Conservation (phyloP, 2,329 filamentous ascomycete species). For the Plectosphaerella cucumerina region DNA sequence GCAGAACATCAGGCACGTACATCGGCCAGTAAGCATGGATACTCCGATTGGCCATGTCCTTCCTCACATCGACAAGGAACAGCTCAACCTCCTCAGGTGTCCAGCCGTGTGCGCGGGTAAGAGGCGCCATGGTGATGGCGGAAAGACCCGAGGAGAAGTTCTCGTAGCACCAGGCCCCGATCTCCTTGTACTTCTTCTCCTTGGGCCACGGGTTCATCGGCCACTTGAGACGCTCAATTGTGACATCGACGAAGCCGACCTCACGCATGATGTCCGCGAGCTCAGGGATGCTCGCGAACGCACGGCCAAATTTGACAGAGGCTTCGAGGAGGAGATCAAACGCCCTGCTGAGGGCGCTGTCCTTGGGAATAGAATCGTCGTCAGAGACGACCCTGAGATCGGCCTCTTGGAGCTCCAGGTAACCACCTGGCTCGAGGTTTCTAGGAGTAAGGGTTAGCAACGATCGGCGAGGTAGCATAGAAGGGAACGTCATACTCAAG, state of each 20-base stretch:
- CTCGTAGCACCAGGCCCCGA: conserved; percentile 31
- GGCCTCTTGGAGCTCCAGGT: conserved; percentile 28
- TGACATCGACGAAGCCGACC: conserved; percentile 43
- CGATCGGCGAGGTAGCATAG: too few relatives aligned
- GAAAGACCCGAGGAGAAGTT: conserved; percentile 24
- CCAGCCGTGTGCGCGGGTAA: conserved; percentile 26
- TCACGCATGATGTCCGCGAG: conserved; percentile 31
- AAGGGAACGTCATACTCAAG: conserved; percentile 28
- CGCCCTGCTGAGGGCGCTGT: conserved; percentile 12
- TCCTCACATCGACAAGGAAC: conserved; percentile 25
- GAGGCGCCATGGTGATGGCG: conserved; percentile 25
- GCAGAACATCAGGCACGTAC: too few relatives aligned
- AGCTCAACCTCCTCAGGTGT: conserved; percentile 22
- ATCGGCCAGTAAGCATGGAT: not conserved
- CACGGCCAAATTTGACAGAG: conserved; percentile 23
- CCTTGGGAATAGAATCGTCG: conserved; percentile 23
- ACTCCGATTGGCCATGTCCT: conserved; percentile 21
- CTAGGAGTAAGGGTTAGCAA: conserved; percentile 2
- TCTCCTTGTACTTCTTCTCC: conserved; percentile 37
- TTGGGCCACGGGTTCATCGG: conserved; percentile 41
- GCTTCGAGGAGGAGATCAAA: conserved; percentile 17
- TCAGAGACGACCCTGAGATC: conserved; percentile 26
- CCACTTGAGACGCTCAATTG: conserved; percentile 33
- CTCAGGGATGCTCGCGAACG: conserved; percentile 14
- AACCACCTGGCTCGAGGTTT: conserved; percentile 28